Conservation (phyloP, 2,329 filamentous ascomycete genomes). For the Trichophyton rubrum region DNA sequence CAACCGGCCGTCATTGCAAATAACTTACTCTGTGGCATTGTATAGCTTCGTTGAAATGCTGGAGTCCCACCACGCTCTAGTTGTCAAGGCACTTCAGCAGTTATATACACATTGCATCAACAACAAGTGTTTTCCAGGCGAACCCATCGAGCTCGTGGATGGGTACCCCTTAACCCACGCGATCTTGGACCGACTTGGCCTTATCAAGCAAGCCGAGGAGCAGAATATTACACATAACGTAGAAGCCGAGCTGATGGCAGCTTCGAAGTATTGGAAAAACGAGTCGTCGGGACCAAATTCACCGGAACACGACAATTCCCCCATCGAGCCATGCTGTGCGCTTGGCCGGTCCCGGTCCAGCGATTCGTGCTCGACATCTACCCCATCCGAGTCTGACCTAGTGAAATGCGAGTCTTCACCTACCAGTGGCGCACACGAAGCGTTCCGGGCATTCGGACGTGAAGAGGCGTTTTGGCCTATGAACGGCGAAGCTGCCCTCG, state of each 20-base stretch:
- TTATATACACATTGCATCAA: slow-evolving; percentile 31
- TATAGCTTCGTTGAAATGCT: slow-evolving; percentile 34
- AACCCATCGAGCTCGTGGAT: slow-evolving; percentile 29
- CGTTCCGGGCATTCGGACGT: slow-evolving; percentile 7
- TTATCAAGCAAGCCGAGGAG: slow-evolving; percentile 34
- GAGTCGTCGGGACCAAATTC: slow-evolving; percentile 26
- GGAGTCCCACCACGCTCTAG: slow-evolving; percentile 32
- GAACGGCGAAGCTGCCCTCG: not conserved
- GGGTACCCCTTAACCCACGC: slow-evolving; percentile 32
- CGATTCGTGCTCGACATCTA: slow-evolving; percentile 6
- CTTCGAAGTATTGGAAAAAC: slow-evolving; percentile 26
- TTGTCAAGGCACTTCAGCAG: slow-evolving; percentile 32
- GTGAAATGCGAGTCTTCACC: slow-evolving; percentile 4
- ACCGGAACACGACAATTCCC: slow-evolving; percentile 28
- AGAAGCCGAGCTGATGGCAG: slow-evolving; percentile 24
- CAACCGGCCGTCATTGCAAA: not conserved
- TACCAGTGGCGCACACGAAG: slow-evolving; percentile 3
- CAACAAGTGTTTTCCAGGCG: slow-evolving; percentile 33
- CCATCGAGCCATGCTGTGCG: slow-evolving; percentile 19
- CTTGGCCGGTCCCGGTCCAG: slow-evolving; percentile 7
- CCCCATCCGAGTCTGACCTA: slow-evolving; percentile 2
- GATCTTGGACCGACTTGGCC: slow-evolving; percentile 31
- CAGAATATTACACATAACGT: slow-evolving; percentile 21
- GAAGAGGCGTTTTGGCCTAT: slow-evolving; percentile 8
- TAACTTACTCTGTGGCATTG: not conserved